Evolutionary conservation across 2,329 filamentous ascomycete species (phyloP), one percentile per base, ranked within the genome.

Genomic region (Emericellopsis cladophorae): DNA sequence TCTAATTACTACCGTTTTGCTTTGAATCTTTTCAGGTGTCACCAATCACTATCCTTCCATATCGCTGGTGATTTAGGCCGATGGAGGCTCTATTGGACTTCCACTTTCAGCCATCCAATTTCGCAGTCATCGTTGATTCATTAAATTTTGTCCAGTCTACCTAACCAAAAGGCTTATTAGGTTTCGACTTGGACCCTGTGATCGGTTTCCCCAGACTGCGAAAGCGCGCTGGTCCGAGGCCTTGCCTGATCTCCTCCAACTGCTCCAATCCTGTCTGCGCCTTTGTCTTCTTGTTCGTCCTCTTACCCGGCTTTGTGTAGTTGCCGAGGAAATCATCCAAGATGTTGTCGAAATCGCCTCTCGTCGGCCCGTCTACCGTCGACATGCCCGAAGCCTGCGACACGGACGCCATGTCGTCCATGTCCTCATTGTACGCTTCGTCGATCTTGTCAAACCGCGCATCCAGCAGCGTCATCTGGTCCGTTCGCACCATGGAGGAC

Each of bases 401-500:
- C 52, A 80, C 67, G 4, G 76, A 78, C 8, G 58, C 66, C 55
- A 67, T 64, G 40, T 70, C 67, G 43, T 70, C 66, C 33, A 69
- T 67, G 21, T 66, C 56, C 45, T 64, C 66, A 31, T 69, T 68
- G 48, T 76, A 95, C 46, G 82, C 71, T 58, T 90, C 83, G 60
- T 95, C 87, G 16, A 96, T 76, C 60, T 76, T 85, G 58, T 98
- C 92, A 57, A 96, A 98, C 22, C 92, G 77, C 37, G 83, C 83
- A 57, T 98, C 93, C 7, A 98, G 70, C 1, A 93, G 72, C 1
- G 79, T 80, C 45, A 93, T 74, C 34, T 88, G 86, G 53, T 95
- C 90, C 2, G 89, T 98, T 42, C 92, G 79, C 40, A 86, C 80
- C 15, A 95, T 69, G 0, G 87, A 83, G 0, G 88, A 93, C 1